Conservation (phyloP, 2,329 filamentous ascomycete species). For the Cladosporium sp. region DNA sequence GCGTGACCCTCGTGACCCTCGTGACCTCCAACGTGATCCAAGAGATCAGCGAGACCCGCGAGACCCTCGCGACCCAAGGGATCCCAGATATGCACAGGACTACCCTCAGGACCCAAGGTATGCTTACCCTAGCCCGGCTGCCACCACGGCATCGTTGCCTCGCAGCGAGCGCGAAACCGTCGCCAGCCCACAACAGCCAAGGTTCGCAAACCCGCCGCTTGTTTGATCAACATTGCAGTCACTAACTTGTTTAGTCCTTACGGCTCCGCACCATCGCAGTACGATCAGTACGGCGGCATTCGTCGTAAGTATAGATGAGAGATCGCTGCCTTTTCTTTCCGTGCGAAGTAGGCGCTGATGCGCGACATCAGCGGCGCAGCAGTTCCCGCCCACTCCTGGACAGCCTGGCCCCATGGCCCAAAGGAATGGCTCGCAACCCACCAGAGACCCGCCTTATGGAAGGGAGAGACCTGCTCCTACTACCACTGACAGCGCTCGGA, state of each 20-base stretch:
- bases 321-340: slow-evolving; percentile 5
- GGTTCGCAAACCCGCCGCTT: slow-evolving; percentile 31
- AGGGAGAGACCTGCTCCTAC: slow-evolving; percentile 9
- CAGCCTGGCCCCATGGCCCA: slow-evolving; percentile 2
- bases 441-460: slow-evolving; percentile 1
- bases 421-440: slow-evolving; percentile 7
- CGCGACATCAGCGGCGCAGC: slow-evolving; percentile 8
- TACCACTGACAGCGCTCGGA: slow-evolving; percentile 10
- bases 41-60: slow-evolving; percentile 10
- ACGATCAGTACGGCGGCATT: slow-evolving; percentile 32
- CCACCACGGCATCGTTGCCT: slow-evolving; percentile 31
- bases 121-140: slow-evolving; percentile 38
- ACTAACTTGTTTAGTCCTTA: slow-evolving; percentile 35
- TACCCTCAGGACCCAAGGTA: slow-evolving; percentile 34
- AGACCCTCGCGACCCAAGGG: slow-evolving; percentile 16
- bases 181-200: slow-evolving; percentile 31
- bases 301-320: slow-evolving; percentile 36
- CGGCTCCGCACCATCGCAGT: slow-evolving; percentile 28
- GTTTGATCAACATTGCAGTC: not conserved
- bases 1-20: slow-evolving; percentile 4
- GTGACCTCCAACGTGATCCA: slow-evolving; percentile 10
- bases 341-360: slow-evolving; percentile 16
- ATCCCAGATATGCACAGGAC: slow-evolving; percentile 33
- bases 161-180: slow-evolving; percentile 28
- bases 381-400: slow-evolving; percentile 7